A percentile compares a stretch with the other conserved stretches of the same genome.
phyloP scores from a whole-genome alignment of 805 yeast genomes.

The Geotrichum ghanense region DNA sequence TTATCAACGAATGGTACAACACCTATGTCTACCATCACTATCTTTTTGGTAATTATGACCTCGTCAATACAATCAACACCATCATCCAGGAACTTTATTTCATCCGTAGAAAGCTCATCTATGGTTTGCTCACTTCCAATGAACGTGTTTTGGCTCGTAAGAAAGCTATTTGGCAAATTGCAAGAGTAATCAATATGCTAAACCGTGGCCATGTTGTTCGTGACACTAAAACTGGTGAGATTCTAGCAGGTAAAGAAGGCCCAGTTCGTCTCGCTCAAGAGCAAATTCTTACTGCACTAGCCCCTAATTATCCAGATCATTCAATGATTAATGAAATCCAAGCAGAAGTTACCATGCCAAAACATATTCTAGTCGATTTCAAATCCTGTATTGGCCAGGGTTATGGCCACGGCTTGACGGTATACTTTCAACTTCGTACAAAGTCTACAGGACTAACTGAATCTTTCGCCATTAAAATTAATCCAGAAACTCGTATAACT shows the following conservation, averaged over 20 bases:
- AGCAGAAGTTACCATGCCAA: slow-evolving; percentile 15
- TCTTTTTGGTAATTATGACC: slow-evolving; percentile 17
- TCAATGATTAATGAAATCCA: slow-evolving; percentile 9
- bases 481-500: slow-evolving; percentile 48
- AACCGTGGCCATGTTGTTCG: slow-evolving; percentile 24
- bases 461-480: slow-evolving; percentile 60
- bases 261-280: slow-evolving; percentile 54
- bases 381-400: slow-evolving; percentile 50
- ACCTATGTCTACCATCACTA: slow-evolving; percentile 19
- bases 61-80: slow-evolving; percentile 15
- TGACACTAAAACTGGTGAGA: slow-evolving; percentile 19
- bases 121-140: slow-evolving; percentile 18
- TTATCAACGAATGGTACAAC: slow-evolving; percentile 23
- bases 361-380: slow-evolving; percentile 68
- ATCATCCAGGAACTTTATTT: slow-evolving; percentile 19
- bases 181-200: slow-evolving; percentile 21
- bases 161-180: slow-evolving; percentile 22
- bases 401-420: slow-evolving; percentile 61
- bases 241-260: slow-evolving; percentile 20
- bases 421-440: slow-evolving; percentile 60
- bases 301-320: slow-evolving; percentile 53
- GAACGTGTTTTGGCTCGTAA: slow-evolving; percentile 20
- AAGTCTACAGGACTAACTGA: slow-evolving; percentile 58
- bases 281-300: slow-evolving; percentile 60
- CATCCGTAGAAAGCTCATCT: slow-evolving; percentile 19